phyloP scores from a whole-genome alignment of 306 rosid species.

The Amphicarpaea edgeworthii region DNA sequence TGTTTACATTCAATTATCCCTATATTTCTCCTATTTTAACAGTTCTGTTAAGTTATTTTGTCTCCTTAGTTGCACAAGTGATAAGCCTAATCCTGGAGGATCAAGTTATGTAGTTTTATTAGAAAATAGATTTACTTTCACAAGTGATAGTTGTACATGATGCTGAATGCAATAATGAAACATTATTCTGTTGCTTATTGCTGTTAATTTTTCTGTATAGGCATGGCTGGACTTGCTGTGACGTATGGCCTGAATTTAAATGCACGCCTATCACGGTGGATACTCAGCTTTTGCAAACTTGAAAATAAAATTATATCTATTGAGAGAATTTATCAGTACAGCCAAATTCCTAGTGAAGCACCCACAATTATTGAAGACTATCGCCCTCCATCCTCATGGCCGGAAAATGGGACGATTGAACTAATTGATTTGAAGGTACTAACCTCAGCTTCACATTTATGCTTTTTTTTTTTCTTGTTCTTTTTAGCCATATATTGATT shows the following conservation, averaged over 20 bases:
- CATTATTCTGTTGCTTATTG: constrained; percentile 38
- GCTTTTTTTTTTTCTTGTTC: not conserved
- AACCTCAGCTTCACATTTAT: constrained; percentile 34
- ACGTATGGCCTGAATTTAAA: constrained; percentile 94
- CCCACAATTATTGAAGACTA: constrained; percentile 76
- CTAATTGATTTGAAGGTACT: constrained; percentile 78
- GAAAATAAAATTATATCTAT: constrained; percentile 96
- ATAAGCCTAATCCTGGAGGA: not conserved
- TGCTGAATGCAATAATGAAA: constrained; percentile 6
- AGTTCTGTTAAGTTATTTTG: constrained; percentile 18
- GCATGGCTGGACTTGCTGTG: constrained; percentile 99
- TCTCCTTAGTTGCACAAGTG: not conserved
- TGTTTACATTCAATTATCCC: too few species aligned
- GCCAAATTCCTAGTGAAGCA: constrained; percentile 93
- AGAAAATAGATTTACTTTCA: constrained; percentile 21
- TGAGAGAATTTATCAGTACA: constrained; percentile 97
- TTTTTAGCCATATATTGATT: not conserved
- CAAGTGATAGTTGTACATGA: constrained; percentile 36
- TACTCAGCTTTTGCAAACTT: constrained; percentile 99
- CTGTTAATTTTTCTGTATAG: constrained; percentile 53
- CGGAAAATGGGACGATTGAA: constrained; percentile 80
- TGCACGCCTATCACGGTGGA: constrained; percentile 98
- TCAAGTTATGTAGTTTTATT: constrained; percentile 13
- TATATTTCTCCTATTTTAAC: too few species aligned
- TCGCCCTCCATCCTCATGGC: constrained; percentile 90